Evolutionary conservation across 306 rosid genomes (phyloP).

Genomic region (Medicago ruthenica): DNA sequence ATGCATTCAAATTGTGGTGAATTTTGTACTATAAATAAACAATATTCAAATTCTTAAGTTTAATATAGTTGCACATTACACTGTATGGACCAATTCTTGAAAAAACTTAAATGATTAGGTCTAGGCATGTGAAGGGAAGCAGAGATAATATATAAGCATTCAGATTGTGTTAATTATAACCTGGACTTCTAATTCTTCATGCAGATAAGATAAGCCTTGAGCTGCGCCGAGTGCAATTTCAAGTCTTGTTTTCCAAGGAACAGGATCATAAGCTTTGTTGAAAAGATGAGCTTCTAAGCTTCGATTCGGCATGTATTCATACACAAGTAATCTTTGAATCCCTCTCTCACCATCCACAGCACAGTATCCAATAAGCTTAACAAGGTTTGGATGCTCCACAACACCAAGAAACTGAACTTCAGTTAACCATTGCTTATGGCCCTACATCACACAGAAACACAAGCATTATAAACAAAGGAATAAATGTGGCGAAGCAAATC

Average conservation of each 20-base stretch:
- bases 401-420: constrained; percentile 88
- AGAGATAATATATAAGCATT: neutral
- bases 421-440: constrained; percentile 86
- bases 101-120: neutral
- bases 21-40: no score
- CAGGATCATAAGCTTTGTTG: constrained; percentile 53
- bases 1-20: no score
- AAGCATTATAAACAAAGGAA: neutral
- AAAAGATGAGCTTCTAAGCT: constrained; percentile 84
- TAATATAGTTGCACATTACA: neutral
- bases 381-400: constrained; percentile 87
- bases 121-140: neutral
- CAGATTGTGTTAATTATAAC: constrained; percentile 46
- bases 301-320: constrained; percentile 75
- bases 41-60: neutral
- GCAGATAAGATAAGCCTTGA: constrained; percentile 78
- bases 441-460: constrained; percentile 48
- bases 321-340: constrained; percentile 81
- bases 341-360: constrained; percentile 83
- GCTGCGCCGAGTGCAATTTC: constrained; percentile 75
- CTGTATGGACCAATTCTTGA: neutral
- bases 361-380: constrained; percentile 82
- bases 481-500: neutral
- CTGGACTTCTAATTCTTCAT: constrained; percentile 86
- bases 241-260: constrained; percentile 77